These are phyloP conservation scores for Microdochium paspali DNA, from an alignment of 2,329 filamentous ascomycete genomes.

Conservation along the genomic window DNA sequence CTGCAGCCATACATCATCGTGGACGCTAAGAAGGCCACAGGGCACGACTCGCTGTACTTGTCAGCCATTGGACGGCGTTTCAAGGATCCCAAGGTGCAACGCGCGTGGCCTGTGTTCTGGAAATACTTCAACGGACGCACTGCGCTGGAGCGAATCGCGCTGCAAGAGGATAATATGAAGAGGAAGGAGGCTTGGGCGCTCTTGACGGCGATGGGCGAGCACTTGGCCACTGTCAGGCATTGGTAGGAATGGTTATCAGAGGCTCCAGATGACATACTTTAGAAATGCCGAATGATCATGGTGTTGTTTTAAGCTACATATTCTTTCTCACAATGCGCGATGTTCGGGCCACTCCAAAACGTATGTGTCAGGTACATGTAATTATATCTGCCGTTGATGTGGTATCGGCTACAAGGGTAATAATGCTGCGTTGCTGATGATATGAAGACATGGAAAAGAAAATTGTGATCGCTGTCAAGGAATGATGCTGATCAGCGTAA, in stretches of 20 bases:
- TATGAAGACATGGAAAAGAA: background rate
- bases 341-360: too few relatives aligned
- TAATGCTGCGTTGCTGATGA: background rate
- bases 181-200: constrained; percentile 69
- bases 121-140: constrained; percentile 84
- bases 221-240: constrained; percentile 58
- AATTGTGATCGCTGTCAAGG: too few relatives aligned
- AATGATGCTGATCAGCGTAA: too few relatives aligned
- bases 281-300: too few relatives aligned
- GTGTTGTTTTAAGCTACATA: too few relatives aligned
- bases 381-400: background rate
- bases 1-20: constrained; percentile 60
- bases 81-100: constrained; percentile 43
- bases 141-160: constrained; percentile 75
- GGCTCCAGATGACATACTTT: too few relatives aligned
- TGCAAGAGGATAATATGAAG: constrained; percentile 73
- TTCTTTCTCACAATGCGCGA: background rate
- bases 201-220: constrained; percentile 56
- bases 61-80: constrained; percentile 48
- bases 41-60: constrained; percentile 66
- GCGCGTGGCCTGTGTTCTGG: constrained; percentile 63
- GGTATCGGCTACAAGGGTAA: background rate
- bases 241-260: constrained; percentile 46
- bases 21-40: constrained; percentile 69
- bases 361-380: background rate